A percentile compares a stretch with the other conserved stretches of the same genome.
Evolutionary conservation across 169 alveolate species (phyloP).

Genomic region (Theileria orientalis): DNA sequence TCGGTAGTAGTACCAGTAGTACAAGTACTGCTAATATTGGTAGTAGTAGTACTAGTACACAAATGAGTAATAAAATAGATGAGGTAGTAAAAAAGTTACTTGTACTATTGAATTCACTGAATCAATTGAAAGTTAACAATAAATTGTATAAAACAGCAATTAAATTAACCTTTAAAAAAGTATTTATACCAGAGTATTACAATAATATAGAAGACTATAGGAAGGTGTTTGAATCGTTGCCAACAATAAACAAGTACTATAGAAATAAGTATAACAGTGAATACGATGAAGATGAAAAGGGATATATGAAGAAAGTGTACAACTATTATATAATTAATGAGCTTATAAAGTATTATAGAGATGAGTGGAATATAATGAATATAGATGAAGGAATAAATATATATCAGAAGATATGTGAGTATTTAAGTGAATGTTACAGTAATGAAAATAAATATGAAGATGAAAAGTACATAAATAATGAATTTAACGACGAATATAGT

Average conservation of each 20-base stretch:
- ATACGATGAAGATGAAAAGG: background rate
- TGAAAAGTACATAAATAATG: too few relatives aligned
- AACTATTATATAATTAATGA: background rate
- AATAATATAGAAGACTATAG: background rate
- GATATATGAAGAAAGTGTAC: background rate
- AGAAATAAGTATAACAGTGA: slow-evolving; percentile 12
- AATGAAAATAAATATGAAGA: too few relatives aligned
- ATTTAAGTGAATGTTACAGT: background rate
- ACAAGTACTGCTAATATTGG: background rate
- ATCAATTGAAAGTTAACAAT: background rate
- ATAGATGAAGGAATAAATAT: slow-evolving; percentile 30
- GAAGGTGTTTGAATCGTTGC: background rate
- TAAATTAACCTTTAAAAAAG: background rate
- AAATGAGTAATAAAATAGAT: background rate
- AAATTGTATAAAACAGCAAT: background rate
- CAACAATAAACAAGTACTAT: background rate
- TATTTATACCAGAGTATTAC: background rate
- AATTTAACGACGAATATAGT: too few relatives aligned
- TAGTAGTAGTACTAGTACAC: background rate
- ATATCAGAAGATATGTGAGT: background rate
- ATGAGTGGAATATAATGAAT: slow-evolving; percentile 30
- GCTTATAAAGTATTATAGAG: slow-evolving; percentile 16
- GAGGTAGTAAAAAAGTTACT: background rate
- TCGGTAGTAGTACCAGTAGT: background rate
- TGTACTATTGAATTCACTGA: background rate